These are phyloP conservation scores for Boletus smithii DNA, from an alignment of 1,284 basidiomycete genomes.

Conservation along the genomic window DNA sequence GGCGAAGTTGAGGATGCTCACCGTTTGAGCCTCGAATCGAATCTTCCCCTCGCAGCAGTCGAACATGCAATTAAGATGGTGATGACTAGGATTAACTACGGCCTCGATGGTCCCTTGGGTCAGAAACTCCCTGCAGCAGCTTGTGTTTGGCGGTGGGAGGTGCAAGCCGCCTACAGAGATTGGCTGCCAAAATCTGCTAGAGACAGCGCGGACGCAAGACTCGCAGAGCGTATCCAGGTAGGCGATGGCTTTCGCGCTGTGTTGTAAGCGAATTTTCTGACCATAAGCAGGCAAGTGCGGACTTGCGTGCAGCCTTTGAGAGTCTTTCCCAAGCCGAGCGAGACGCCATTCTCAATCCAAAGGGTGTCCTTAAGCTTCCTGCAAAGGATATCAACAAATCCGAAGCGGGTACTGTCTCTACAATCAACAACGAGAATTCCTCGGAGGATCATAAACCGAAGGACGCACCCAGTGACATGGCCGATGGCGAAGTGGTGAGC, in stretches of 20 bases:
- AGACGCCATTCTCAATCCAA: conserved; percentile 52
- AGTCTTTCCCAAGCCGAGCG: conserved; percentile 54
- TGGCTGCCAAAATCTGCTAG: conserved; percentile 70
- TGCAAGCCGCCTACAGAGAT: conserved; percentile 51
- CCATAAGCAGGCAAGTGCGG: conserved; percentile 53
- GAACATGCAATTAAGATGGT: conserved; percentile 61
- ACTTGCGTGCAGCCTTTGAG: conserved; percentile 52
- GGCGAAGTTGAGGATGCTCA: conserved; percentile 50
- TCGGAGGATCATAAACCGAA: conserved; percentile 18
- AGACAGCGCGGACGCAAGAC: conserved; percentile 63
- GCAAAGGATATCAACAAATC: conserved; percentile 38
- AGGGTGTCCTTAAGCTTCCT: conserved; percentile 41
- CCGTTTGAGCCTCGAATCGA: conserved; percentile 23
- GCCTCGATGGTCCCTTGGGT: conserved; percentile 51
- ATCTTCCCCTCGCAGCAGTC: conserved; percentile 49
- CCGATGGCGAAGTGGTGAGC: conserved; percentile 37
- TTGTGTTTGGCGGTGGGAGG: conserved; percentile 89
- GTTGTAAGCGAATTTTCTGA: conserved; percentile 2
- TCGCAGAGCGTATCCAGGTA: conserved; percentile 66
- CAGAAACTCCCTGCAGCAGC: conserved; percentile 55
- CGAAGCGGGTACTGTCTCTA: conserved; percentile 16
- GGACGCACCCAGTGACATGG: conserved; percentile 29
- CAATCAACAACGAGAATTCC: not conserved
- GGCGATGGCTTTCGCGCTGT: conserved; percentile 17
- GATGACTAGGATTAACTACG: conserved; percentile 71